These are phyloP conservation scores for Cyclotella baltica DNA, from an alignment of 108 stramenopile species.

Conservation along the genomic window DNA sequence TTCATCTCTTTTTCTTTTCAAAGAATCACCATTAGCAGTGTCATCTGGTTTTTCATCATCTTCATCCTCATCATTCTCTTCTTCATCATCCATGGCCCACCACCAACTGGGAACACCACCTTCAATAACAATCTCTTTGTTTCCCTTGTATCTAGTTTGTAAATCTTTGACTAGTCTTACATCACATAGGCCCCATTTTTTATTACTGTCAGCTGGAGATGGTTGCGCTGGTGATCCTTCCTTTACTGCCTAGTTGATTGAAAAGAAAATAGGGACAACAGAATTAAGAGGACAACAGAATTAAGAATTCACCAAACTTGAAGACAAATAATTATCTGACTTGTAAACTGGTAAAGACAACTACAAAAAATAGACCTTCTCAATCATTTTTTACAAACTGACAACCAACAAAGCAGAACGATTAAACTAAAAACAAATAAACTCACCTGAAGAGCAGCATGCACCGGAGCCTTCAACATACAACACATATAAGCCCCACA, in stretches of 20 bases:
- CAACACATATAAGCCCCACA: slow-evolving; percentile 52
- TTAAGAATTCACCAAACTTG: too few relatives aligned
- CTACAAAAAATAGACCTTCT: too few relatives aligned
- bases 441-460: slow-evolving; percentile 52
- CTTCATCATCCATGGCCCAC: slow-evolving; percentile 43
- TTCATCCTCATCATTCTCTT: slow-evolving; percentile 30
- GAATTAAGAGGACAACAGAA: too few relatives aligned
- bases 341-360: too few relatives aligned
- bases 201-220: slow-evolving; percentile 6
- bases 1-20: slow-evolving; percentile 35
- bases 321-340: too few relatives aligned
- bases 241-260: slow-evolving; percentile 34
- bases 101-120: slow-evolving; percentile 49
- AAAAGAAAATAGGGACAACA: too few relatives aligned
- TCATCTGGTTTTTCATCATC: slow-evolving; percentile 11
- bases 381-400: too few relatives aligned
- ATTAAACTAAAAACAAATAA: too few relatives aligned
- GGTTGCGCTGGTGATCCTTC: slow-evolving; percentile 47
- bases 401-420: too few relatives aligned
- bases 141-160: slow-evolving; percentile 49
- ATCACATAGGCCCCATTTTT: slow-evolving; percentile 53
- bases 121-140: slow-evolving; percentile 47
- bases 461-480: slow-evolving; percentile 47
- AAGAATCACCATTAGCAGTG: neutral
- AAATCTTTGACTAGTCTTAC: slow-evolving; percentile 47